Conservation (phyloP, 2,329 filamentous ascomycete genomes). For the Sphaceloma murrayae region DNA sequence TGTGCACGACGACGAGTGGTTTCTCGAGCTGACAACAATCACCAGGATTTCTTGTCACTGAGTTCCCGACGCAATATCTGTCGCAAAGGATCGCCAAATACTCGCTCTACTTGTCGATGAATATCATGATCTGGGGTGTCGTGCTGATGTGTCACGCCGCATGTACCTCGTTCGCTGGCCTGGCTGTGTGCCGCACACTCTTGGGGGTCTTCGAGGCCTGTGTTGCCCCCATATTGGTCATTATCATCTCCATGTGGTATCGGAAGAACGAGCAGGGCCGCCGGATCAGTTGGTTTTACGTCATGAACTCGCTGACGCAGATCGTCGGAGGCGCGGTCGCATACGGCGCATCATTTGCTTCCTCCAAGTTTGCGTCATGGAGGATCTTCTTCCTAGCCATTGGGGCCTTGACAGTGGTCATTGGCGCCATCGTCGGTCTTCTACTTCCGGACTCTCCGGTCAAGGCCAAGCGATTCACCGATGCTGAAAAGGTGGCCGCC, state of each 20-base stretch:
- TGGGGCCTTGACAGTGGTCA: slow-evolving; percentile 30
- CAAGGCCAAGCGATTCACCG: slow-evolving; percentile 28
- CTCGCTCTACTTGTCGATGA: slow-evolving; percentile 23
- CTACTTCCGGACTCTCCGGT: slow-evolving; percentile 31
- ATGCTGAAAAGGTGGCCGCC: slow-evolving; percentile 28
- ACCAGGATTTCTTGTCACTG: slow-evolving; percentile 20
- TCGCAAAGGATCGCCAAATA: slow-evolving; percentile 12
- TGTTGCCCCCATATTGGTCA: slow-evolving; percentile 17
- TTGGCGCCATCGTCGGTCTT: slow-evolving; percentile 25
- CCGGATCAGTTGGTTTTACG: slow-evolving; percentile 24
- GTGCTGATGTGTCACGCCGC: slow-evolving; percentile 26
- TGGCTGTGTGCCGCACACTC: slow-evolving; percentile 25
- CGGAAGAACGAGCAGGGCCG: slow-evolving; percentile 21
- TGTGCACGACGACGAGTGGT: slow-evolving; percentile 21
- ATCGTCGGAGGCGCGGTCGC: slow-evolving; percentile 33
- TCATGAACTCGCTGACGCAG: slow-evolving; percentile 20
- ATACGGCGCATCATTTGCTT: slow-evolving; percentile 31
- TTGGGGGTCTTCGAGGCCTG: slow-evolving; percentile 28
- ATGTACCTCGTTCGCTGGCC: slow-evolving; percentile 24
- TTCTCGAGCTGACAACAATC: slow-evolving; percentile 21
- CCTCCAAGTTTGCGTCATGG: slow-evolving; percentile 31
- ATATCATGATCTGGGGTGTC: slow-evolving; percentile 27
- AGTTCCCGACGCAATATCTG: slow-evolving; percentile 19
- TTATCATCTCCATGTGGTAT: slow-evolving; percentile 20
- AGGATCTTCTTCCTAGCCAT: slow-evolving; percentile 38